Evolutionary conservation across 495 filamentous ascomycete species (phyloP).

Genomic region (Aspergillus panamensis): DNA sequence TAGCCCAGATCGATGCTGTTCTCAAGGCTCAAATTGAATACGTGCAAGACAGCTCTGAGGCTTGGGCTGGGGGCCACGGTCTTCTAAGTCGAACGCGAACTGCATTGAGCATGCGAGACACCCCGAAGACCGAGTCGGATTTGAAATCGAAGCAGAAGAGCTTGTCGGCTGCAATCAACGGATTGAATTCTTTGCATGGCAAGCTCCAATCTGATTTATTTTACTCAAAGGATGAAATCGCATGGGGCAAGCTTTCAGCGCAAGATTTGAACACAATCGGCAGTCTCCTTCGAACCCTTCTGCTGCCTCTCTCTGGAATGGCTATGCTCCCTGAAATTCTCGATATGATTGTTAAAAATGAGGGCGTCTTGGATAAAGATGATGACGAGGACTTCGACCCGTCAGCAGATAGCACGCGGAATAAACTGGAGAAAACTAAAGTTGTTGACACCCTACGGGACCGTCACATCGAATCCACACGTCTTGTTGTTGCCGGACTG

Average conservation of each 20-base stretch:
- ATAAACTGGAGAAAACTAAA: constrained; percentile 34
- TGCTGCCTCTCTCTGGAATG: constrained; percentile 65
- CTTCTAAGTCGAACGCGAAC: constrained; percentile 27
- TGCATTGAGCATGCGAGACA: constrained; percentile 21
- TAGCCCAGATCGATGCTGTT: constrained; percentile 46
- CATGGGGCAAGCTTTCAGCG: constrained; percentile 62
- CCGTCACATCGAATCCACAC: constrained; percentile 51
- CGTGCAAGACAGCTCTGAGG: constrained; percentile 37
- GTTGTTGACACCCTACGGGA: constrained; percentile 60
- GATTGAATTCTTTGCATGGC: constrained; percentile 55
- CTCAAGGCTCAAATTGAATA: constrained; percentile 58
- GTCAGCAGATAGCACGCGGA: constrained; percentile 30
- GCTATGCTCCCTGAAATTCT: constrained; percentile 66
- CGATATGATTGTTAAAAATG: constrained; percentile 49
- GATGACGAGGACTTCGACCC: constrained; percentile 23
- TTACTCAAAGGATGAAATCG: constrained; percentile 70
- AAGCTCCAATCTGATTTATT: constrained; percentile 64
- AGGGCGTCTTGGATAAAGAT: constrained; percentile 17
- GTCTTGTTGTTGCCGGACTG: constrained; percentile 28
- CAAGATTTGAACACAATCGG: constrained; percentile 58
- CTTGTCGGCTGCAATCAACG: constrained; percentile 46
- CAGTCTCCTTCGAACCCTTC: constrained; percentile 50
- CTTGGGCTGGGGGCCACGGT: constrained; percentile 18
- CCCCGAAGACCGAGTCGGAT: constrained; percentile 35
- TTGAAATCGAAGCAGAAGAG: constrained; percentile 32